Percentiles rank a stretch among this genome's conserved stretches.
phyloP scores from a whole-genome alignment of 345 rosid species.

The Microcos paniculata region DNA sequence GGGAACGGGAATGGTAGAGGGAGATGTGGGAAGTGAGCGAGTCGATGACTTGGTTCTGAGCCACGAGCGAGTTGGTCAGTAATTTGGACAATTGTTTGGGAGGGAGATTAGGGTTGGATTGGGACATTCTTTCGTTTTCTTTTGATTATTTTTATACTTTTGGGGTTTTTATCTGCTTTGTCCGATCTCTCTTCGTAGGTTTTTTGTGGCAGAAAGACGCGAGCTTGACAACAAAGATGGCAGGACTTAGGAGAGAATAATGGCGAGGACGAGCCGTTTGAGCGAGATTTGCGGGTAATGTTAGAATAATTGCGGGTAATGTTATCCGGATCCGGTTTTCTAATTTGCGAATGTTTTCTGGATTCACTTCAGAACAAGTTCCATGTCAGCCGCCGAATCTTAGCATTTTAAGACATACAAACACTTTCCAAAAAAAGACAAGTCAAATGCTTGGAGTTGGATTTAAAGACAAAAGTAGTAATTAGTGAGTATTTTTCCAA shows the following conservation, averaged over 20 bases:
- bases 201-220: neutral
- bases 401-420: too few relatives aligned
- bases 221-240: neutral
- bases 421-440: too few relatives aligned
- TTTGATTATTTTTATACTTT: neutral
- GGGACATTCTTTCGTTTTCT: slow-evolving; percentile 25
- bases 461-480: too few relatives aligned
- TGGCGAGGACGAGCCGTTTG: slow-evolving; percentile 8
- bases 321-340: neutral
- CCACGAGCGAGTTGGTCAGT: slow-evolving; percentile 36
- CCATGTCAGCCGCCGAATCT: too few relatives aligned
- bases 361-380: too few relatives aligned
- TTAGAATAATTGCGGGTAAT: neutral
- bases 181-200: neutral
- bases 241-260: neutral
- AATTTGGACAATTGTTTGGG: slow-evolving; percentile 1
- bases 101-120: slow-evolving; percentile 25
- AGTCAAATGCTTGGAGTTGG: too few relatives aligned
- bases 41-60: slow-evolving; percentile 64
- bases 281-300: slow-evolving; percentile 7
- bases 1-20: slow-evolving; percentile 63
- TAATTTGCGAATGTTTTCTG: neutral
- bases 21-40: slow-evolving; percentile 89
- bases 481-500: too few relatives aligned
- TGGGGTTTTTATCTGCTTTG: neutral